phyloP scores from a whole-genome alignment of 169 alveolate genomes.

The Cyclospora cayetanensis region DNA sequence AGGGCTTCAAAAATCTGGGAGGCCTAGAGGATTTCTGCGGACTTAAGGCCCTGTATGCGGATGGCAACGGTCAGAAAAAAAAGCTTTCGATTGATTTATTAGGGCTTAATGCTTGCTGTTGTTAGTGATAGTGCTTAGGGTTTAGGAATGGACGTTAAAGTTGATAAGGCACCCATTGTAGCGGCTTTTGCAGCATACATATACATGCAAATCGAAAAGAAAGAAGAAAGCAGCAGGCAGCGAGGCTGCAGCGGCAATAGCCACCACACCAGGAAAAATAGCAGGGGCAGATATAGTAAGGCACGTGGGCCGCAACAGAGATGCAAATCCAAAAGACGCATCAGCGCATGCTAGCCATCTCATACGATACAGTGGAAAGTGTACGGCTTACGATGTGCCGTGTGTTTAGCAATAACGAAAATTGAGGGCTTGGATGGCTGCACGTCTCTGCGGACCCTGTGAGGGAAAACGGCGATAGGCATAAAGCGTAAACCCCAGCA shows the following conservation, averaged over 20 bases:
- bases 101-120: neutral
- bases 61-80: constrained; percentile 84
- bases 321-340: too few relatives aligned
- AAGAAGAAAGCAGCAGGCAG: neutral
- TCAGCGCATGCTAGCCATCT: too few relatives aligned
- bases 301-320: too few relatives aligned
- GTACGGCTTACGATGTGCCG: constrained; percentile 5
- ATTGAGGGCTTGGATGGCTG: constrained; percentile 86
- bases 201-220: too few relatives aligned
- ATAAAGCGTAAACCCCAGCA: neutral
- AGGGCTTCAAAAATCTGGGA: constrained; percentile 86
- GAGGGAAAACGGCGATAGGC: neutral
- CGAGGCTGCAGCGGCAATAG: constrained; percentile 59
- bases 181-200: too few relatives aligned
- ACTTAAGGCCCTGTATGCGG: constrained; percentile 88
- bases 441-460: constrained; percentile 84
- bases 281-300: too few relatives aligned
- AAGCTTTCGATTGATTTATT: neutral
- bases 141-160: too few relatives aligned
- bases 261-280: neutral
- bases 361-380: too few relatives aligned
- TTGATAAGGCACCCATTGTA: too few relatives aligned
- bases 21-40: constrained; percentile 88
- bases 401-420: constrained; percentile 72
- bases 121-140: neutral